Evolutionary conservation across 306 rosid genomes (phyloP).

Genomic region (Begonia loranthoides): DNA sequence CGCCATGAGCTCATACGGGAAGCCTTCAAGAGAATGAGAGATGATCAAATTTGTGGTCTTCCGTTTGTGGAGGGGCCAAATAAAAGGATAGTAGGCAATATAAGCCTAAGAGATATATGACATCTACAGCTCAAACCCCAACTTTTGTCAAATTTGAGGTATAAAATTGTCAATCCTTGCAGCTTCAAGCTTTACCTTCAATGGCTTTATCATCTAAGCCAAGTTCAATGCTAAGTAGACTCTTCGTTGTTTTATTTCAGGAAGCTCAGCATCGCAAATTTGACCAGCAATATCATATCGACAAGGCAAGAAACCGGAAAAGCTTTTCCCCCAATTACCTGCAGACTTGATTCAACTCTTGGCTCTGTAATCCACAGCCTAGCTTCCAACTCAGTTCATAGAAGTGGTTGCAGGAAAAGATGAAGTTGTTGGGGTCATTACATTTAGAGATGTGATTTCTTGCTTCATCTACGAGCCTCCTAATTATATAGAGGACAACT

Average conservation of each 20-base stretch:
- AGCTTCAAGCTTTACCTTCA: slow-evolving; percentile 1
- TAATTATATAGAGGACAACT: slow-evolving; percentile 48
- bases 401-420: slow-evolving; percentile 41
- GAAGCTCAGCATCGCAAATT: slow-evolving; percentile 63
- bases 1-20: slow-evolving; percentile 47
- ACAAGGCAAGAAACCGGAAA: slow-evolving; percentile 27
- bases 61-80: slow-evolving; percentile 60
- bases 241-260: slow-evolving; percentile 26
- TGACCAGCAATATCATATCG: slow-evolving; percentile 33
- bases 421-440: slow-evolving; percentile 55
- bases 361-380: slow-evolving; percentile 51
- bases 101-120: slow-evolving; percentile 69
- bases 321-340: slow-evolving; percentile 38
- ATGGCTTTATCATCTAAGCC: not conserved
- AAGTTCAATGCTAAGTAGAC: not conserved
- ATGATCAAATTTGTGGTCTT: slow-evolving; percentile 68
- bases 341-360: slow-evolving; percentile 52
- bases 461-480: slow-evolving; percentile 74
- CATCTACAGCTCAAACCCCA: slow-evolving; percentile 58
- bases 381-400: slow-evolving; percentile 67
- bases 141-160: slow-evolving; percentile 78
- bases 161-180: not conserved
- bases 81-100: slow-evolving; percentile 57
- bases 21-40: slow-evolving; percentile 87
- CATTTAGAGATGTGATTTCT: slow-evolving; percentile 87